Base-by-base conservation (phyloP, 352 stramenopile species). In the Pythium plurisporium region DNA sequence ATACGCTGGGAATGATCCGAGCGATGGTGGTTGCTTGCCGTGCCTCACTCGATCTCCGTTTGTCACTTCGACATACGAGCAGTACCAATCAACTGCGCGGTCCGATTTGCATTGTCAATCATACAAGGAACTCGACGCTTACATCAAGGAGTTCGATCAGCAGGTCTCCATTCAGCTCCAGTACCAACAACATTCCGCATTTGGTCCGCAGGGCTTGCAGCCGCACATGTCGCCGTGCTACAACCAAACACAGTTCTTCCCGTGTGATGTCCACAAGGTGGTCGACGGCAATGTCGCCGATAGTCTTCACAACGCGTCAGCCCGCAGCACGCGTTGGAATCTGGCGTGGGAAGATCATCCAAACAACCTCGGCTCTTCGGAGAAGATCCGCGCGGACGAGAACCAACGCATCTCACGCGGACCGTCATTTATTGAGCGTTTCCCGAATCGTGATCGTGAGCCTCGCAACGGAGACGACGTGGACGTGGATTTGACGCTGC, bases 181-280 rank as follows among this genome's bases (percentile, higher is more conserved):
- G 60, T 90, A 86, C 45, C 80, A 93, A 62, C 80, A 93, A 59
- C 69, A 82, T 48, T 74, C 79, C 4, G 67, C 66, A 17, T 74
- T 78, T 22, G 77, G 75, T 1, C 67, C 72, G 0, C 79, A 88
- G 34, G 83, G 83, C 0, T 61, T 90, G 9, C 80, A 93, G 33
- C 76, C 81, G 37, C 82, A 93, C 55, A 72, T 87, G 64, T 90
- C 83, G 22, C 80, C 80, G 12, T 93, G 83, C 62, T 83, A 77
- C 58, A 93, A 93, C 60, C 82, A 91, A 58, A 85, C 79, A 19
- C 77, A 93, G 61, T 86, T 83, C 60, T 88, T 88, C 52, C 81
- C 83, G 22, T 91, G 83, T 31, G 83, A 93, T 41, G 80, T 89
- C 2, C 73, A 88, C 52, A 89, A 90, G 25, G 62, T 89, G 1